These are phyloP conservation scores for Harrya chromipes DNA, from an alignment of 768 basidiomycete genomes.

Conservation along the genomic window DNA sequence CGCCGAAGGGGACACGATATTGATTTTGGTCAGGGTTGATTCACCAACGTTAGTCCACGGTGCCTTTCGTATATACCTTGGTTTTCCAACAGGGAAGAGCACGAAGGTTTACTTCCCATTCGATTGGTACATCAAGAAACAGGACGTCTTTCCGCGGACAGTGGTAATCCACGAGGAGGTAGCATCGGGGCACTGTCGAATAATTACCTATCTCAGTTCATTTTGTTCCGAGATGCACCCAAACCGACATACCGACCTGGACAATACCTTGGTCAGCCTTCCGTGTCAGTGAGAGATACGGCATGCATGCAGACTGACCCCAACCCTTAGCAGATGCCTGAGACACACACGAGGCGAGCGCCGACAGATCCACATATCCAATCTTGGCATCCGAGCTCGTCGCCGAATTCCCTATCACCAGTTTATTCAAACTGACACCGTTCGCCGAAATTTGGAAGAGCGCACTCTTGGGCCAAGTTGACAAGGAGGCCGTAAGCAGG, in stretches of 20 bases:
- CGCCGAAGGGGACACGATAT: too few species aligned
- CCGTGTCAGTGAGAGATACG: not conserved
- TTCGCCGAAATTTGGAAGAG: slow-evolving; percentile 50
- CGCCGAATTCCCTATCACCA: slow-evolving; percentile 76
- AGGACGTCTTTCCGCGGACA: too few species aligned
- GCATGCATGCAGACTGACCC: slow-evolving; percentile 44
- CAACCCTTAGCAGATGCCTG: slow-evolving; percentile 61
- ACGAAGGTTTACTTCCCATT: too few species aligned
- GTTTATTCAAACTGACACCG: slow-evolving; percentile 58
- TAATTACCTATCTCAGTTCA: not conserved
- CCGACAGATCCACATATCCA: slow-evolving; percentile 52
- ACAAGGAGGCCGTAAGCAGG: slow-evolving; percentile 39
- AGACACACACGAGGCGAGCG: slow-evolving; percentile 57
- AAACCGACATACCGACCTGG: slow-evolving; percentile 30
- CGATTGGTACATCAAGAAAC: too few species aligned
- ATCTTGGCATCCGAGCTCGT: slow-evolving; percentile 47
- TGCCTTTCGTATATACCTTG: too few species aligned
- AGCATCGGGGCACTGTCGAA: slow-evolving; percentile 37
- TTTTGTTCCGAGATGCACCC: too few species aligned
- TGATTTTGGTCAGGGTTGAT: too few species aligned
- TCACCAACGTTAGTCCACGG: too few species aligned
- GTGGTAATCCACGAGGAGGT: slow-evolving; percentile 35
- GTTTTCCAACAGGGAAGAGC: too few species aligned
- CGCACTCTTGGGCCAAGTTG: slow-evolving; percentile 40
- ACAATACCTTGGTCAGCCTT: slow-evolving; percentile 1